Conservation (phyloP, 495 filamentous ascomycete species). For the Trichocladium antarcticum region DNA sequence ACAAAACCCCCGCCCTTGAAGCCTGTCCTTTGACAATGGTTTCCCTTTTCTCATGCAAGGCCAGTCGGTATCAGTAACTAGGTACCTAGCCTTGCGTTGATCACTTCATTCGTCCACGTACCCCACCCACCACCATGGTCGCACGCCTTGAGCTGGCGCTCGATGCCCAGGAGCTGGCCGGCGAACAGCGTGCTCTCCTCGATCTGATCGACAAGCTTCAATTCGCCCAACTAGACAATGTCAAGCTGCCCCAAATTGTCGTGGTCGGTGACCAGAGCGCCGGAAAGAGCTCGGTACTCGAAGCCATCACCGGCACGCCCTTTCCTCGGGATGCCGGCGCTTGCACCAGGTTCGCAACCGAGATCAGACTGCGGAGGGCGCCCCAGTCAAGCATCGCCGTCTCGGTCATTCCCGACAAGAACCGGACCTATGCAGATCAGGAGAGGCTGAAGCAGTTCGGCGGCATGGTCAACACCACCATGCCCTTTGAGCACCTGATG, state of each 20-base stretch:
- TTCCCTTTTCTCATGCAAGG: no score
- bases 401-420: constrained; percentile 42
- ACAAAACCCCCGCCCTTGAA: no score
- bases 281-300: constrained; percentile 65
- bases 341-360: constrained; percentile 60
- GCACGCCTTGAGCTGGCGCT: constrained; percentile 24
- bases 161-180: constrained; percentile 27
- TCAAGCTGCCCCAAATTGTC: constrained; percentile 55
- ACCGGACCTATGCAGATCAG: constrained; percentile 26
- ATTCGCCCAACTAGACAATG: constrained; percentile 32
- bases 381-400: constrained; percentile 35
- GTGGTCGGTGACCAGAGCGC: constrained; percentile 64
- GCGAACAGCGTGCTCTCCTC: constrained; percentile 28
- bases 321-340: constrained; percentile 55
- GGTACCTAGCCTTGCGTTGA: background rate
- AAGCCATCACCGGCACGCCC: constrained; percentile 58
- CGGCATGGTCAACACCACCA: constrained; percentile 20
- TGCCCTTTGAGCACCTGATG: constrained; percentile 29
- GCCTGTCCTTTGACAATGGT: no score
- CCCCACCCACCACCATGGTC: constrained; percentile 12
- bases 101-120: background rate
- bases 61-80: no score
- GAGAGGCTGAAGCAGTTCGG: constrained; percentile 37
- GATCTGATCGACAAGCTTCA: constrained; percentile 34
- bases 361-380: constrained; percentile 40